Conservation (phyloP, 768 basidiomycete species). For the Rhizopogon vinicolor region DNA sequence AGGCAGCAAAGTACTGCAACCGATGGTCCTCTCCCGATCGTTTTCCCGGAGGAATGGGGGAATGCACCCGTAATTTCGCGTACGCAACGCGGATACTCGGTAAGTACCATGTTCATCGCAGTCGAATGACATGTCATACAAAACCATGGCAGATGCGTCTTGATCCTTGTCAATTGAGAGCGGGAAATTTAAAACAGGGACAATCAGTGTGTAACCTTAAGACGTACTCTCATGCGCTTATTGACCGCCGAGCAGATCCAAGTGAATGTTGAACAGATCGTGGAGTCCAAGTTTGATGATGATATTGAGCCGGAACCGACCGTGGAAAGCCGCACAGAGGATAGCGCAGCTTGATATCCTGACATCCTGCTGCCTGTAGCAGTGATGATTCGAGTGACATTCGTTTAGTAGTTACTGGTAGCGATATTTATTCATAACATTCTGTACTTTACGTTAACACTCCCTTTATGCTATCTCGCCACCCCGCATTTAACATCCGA, state of each 20-base stretch:
- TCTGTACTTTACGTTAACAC: too few species aligned
- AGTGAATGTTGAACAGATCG: conserved; percentile 13
- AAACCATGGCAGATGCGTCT: conserved; percentile 1
- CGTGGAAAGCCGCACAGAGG: not conserved
- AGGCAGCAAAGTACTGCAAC: not conserved
- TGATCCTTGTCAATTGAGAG: not conserved
- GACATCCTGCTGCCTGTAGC: not conserved
- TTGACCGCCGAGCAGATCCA: conserved; percentile 7
- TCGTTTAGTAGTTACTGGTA: too few species aligned
- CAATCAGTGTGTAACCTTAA: conserved; percentile 9
- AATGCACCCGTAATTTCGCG: not conserved
- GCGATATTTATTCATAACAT: too few species aligned
- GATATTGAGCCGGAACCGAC: not conserved
- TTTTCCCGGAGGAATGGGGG: not conserved
- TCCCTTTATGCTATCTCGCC: too few species aligned
- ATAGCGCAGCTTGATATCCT: not conserved
- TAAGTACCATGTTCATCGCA: not conserved
- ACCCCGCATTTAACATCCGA: too few species aligned
- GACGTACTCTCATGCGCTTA: not conserved
- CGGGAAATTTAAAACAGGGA: not conserved
- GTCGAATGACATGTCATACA: not conserved
- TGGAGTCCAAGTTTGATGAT: conserved; percentile 13
- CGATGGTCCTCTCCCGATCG: conserved; percentile 3
- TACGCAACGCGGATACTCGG: not conserved
- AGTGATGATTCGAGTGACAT: too few species aligned